phyloP scores from a whole-genome alignment of 2,329 filamentous ascomycete species.

The Trichoderma harzianum region DNA sequence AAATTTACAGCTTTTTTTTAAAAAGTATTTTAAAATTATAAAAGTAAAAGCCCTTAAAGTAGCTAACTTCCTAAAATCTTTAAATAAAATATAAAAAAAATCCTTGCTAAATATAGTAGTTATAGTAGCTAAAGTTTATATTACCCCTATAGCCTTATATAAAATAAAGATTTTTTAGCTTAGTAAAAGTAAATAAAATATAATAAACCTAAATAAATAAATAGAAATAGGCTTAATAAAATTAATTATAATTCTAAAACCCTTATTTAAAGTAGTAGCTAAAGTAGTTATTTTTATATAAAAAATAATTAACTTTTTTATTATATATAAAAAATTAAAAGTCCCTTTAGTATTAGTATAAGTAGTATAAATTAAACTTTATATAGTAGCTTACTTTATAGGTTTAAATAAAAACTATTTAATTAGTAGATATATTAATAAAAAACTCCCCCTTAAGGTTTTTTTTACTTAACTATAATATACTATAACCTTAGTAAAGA shows the following conservation, averaged over 20 bases:
- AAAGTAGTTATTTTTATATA: background rate
- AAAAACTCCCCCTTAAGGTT: too few relatives aligned
- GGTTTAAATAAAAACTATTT: too few relatives aligned
- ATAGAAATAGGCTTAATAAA: background rate
- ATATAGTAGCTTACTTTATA: too few relatives aligned
- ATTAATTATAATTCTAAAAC: background rate
- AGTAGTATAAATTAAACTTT: too few relatives aligned
- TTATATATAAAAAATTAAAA: background rate
- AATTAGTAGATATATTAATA: too few relatives aligned
- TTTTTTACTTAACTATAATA: too few relatives aligned
- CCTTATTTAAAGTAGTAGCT: background rate
- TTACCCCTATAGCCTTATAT: background rate
- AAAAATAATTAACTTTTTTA: background rate
- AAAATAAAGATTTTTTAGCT: background rate
- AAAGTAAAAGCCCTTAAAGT: background rate
- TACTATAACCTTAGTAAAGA: too few relatives aligned
- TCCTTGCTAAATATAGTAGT: too few relatives aligned
- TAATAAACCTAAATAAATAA: background rate
- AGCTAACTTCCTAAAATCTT: background rate
- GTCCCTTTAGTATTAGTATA: background rate
- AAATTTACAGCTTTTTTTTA: too few relatives aligned
- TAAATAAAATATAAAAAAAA: too few relatives aligned
- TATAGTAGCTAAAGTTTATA: background rate
- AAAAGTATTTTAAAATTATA: background rate
- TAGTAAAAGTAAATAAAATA: background rate